phyloP scores from a whole-genome alignment of 2,329 filamentous ascomycete genomes.

The Bipolaris bicolor region DNA sequence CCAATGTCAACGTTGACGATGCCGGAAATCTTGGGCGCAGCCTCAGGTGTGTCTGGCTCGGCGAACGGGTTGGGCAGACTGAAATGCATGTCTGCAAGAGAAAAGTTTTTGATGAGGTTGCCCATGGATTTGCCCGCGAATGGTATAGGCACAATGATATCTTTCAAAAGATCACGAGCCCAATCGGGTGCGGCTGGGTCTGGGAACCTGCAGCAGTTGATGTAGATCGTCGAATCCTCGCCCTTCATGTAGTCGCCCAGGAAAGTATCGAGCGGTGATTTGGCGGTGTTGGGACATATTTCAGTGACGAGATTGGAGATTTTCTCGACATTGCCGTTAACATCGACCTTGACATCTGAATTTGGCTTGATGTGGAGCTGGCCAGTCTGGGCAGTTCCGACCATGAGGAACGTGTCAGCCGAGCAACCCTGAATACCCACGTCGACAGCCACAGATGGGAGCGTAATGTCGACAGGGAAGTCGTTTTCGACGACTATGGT shows the following conservation, averaged over 20 bases:
- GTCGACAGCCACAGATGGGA: conserved; percentile 83
- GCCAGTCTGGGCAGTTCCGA: conserved; percentile 77
- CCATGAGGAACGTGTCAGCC: conserved; percentile 73
- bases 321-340: conserved; percentile 72
- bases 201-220: conserved; percentile 76
- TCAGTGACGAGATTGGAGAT: conserved; percentile 75
- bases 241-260: conserved; percentile 83
- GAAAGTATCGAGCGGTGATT: conserved; percentile 84
- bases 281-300: conserved; percentile 75
- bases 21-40: conserved; percentile 81
- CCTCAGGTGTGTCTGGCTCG: conserved; percentile 73
- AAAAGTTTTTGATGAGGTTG: conserved; percentile 85
- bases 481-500: conserved; percentile 74
- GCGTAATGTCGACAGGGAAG: conserved; percentile 75
- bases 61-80: conserved; percentile 80
- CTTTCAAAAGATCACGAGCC: conserved; percentile 80
- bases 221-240: conserved; percentile 76
- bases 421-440: conserved; percentile 84
- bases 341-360: conserved; percentile 70
- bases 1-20: conserved; percentile 79
- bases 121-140: conserved; percentile 84
- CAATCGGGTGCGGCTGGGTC: conserved; percentile 75
- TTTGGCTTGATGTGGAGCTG: conserved; percentile 71
- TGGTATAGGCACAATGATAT: conserved; percentile 81
- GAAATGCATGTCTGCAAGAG: conserved; percentile 84